Conservation (phyloP, 805 yeast genomes). For the Saturnispora serradocipensis region DNA sequence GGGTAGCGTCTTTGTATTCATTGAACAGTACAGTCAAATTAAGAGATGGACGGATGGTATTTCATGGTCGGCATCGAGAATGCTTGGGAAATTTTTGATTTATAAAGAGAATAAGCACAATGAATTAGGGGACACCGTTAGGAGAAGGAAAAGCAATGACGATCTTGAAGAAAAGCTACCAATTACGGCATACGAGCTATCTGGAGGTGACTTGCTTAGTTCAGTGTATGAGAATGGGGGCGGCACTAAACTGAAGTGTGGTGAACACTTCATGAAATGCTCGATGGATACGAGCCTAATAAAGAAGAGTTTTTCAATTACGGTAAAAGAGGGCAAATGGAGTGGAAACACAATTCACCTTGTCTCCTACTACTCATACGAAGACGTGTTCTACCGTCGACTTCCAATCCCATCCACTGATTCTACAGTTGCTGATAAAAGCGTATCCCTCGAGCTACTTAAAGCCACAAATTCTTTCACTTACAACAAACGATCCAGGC, state of each 20-base stretch:
- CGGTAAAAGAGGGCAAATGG: conserved; percentile 27
- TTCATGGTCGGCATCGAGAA: conserved; percentile 87
- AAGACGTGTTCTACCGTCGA: conserved; percentile 54
- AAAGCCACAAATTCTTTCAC: neutral
- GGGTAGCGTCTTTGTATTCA: conserved; percentile 78
- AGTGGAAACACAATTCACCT: conserved; percentile 52
- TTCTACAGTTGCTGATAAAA: neutral
- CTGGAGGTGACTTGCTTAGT: conserved; percentile 11
- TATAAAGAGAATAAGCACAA: conserved; percentile 54
- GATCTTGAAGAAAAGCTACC: neutral
- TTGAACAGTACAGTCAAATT: conserved; percentile 74
- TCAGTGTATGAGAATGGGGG: neutral
- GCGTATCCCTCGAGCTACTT: neutral
- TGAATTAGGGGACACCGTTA: conserved; percentile 10
- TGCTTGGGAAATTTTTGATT: conserved; percentile 74
- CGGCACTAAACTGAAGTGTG: neutral
- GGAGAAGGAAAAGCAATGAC: conserved; percentile 26
- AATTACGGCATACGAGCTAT: conserved; percentile 12
- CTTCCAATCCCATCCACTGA: neutral
- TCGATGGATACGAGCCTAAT: conserved; percentile 39
- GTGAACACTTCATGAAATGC: neutral
- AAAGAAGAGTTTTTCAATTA: conserved; percentile 71
- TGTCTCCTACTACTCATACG: conserved; percentile 68
- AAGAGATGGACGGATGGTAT: conserved; percentile 97
- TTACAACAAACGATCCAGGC: neutral